Base-by-base conservation (phyloP, 2,329 filamentous ascomycete species). In the Ambrosiella cleistominuta region DNA sequence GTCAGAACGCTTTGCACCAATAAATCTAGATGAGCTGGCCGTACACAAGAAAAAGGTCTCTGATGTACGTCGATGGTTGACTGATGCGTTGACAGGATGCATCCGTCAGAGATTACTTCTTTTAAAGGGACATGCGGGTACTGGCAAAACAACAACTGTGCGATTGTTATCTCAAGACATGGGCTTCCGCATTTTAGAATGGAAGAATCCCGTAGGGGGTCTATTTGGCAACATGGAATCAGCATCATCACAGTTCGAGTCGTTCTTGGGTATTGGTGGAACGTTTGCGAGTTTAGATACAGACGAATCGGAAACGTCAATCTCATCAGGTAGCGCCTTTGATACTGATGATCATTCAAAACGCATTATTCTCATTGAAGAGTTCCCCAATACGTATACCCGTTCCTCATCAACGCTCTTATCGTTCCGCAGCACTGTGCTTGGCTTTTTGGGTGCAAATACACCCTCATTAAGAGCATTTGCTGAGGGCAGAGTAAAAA, bases 11-110 rank as follows among this genome's bases (percentile, higher is more conserved):
- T 97, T 88, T 68, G 83, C 80, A 1, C 91, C 91, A 0, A 65
- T 68, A 2, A 85, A 79, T 63, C 68, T 96, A 11, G 82, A 89
- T 13, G 91, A 97, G 70, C 74, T 98, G 51, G 91, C 86, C 0
- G 91, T 98, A 15, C 90, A 98, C 69, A 96, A 94, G 73, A 93
- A 81, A 65, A 98, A 98, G 69, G 86, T 97, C 5, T 72, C 80
- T 1, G 90, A 97, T 70, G 90, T 97, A 51, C 80, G 82, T 60
- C 76, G 72, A 60, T 97, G 93, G 90, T 72, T 98, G 39, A 80
- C 86, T 49, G 80, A 83, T 66, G 86, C 88, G 15, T 78, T 88
- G 62, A 68, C 70, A 35, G 86, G 87, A 13, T 73, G 74, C 42
- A 70, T 79, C 68, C 74, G 79, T 61, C 82, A 95, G 73, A 79